These are phyloP conservation scores for Botrytis porri DNA, from an alignment of 2,329 filamentous ascomycete species.

Conservation along the genomic window DNA sequence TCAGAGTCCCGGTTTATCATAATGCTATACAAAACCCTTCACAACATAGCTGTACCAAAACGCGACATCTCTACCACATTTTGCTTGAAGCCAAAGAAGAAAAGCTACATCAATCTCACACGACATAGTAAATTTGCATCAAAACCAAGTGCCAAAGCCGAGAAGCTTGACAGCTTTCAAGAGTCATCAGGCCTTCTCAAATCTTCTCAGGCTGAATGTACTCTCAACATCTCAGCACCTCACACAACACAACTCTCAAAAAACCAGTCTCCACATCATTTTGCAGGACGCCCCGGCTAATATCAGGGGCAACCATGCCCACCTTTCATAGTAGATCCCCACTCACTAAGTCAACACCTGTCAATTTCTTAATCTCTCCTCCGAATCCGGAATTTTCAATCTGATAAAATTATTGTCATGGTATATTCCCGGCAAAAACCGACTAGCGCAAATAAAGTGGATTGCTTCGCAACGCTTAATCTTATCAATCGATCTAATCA, in stretches of 20 bases:
- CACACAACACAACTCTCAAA: neutral
- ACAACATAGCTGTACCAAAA: neutral
- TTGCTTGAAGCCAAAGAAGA: neutral
- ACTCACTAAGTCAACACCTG: conserved; percentile 18
- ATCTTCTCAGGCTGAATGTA: neutral
- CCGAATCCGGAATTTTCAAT: neutral
- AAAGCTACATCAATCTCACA: neutral
- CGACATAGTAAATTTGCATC: neutral
- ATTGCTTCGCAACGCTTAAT: conserved; percentile 1
- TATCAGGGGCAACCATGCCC: neutral
- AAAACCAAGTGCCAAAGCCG: neutral
- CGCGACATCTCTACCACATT: neutral
- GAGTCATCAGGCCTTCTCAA: neutral
- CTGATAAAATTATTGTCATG: neutral
- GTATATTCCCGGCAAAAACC: neutral
- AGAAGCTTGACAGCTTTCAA: neutral
- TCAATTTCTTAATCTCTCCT: neutral
- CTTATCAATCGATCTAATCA: conserved; percentile 23
- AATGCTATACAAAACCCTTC: neutral
- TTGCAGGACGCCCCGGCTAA: neutral
- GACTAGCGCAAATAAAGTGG: neutral
- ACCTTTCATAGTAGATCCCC: neutral
- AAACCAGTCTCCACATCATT: neutral
- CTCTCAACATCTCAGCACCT: neutral
- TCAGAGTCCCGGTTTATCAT: accelerated